phyloP scores from a whole-genome alignment of 306 rosid genomes.

The Quillaja saponaria region DNA sequence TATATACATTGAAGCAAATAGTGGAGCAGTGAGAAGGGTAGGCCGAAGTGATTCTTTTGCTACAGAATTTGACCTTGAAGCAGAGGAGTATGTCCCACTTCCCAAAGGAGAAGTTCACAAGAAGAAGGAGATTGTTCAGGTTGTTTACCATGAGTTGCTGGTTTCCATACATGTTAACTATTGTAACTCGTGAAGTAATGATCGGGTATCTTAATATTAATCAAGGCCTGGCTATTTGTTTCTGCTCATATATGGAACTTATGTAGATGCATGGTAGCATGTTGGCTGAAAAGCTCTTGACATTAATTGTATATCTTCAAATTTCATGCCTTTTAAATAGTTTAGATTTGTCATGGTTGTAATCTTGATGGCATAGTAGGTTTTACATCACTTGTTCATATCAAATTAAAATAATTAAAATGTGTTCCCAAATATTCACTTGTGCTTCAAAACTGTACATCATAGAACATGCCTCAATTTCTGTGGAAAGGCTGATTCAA shows the following conservation, averaged over 20 bases:
- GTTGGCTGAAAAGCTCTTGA: no score
- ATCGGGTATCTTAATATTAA: slow-evolving; percentile 2
- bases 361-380: background rate
- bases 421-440: no score
- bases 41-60: slow-evolving; percentile 99
- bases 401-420: no score
- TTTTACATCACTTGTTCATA: no score
- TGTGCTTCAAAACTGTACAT: no score
- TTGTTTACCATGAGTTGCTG: slow-evolving; percentile 39
- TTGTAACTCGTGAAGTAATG: slow-evolving; percentile 13
- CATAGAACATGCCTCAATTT: background rate
- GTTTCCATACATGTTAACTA: slow-evolving; percentile 8
- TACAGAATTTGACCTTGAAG: slow-evolving; percentile 96
- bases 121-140: slow-evolving; percentile 96
- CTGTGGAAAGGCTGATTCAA: slow-evolving; percentile 4
- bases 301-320: background rate
- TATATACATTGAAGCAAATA: slow-evolving; percentile 88
- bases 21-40: slow-evolving; percentile 96
- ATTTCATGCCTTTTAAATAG: background rate
- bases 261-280: slow-evolving; percentile 4
- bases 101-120: slow-evolving; percentile 99
- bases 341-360: background rate
- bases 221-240: slow-evolving; percentile 7
- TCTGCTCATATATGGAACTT: slow-evolving; percentile 1
- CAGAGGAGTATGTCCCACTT: slow-evolving; percentile 97